Percentiles rank a stretch among this genome's conserved stretches.
Evolutionary conservation across 441 rosid species (phyloP).

Genomic region (Omphalea diandra): DNA sequence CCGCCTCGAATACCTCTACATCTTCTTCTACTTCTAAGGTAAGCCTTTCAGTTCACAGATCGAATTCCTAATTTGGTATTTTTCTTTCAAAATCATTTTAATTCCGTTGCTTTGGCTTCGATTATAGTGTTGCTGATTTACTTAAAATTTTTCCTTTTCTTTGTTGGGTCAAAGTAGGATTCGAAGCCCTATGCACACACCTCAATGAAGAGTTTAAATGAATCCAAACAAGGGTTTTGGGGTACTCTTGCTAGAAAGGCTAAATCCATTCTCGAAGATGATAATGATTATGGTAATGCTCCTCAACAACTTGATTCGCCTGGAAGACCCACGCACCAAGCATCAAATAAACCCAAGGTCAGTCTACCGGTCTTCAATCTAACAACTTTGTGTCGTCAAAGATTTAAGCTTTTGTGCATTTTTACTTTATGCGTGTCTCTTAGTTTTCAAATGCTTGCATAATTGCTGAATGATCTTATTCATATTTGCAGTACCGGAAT

Average conservation of each 20-base stretch:
- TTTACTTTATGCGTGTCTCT: no score
- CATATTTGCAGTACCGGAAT: constrained; percentile 32
- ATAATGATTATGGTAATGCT: constrained; percentile 58
- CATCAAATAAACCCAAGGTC: constrained; percentile 38
- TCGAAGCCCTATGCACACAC: constrained; percentile 37
- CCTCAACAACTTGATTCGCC: constrained; percentile 27
- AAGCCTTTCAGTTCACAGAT: neutral
- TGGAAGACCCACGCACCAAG: constrained; percentile 20
- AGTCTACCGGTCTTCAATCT: constrained; percentile 18
- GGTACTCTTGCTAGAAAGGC: constrained; percentile 91
- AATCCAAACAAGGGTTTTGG: constrained; percentile 87
- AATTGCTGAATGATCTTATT: neutral
- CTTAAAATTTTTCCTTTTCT: no score
- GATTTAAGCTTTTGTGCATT: neutral
- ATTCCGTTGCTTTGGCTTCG: no score
- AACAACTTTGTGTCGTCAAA: no score
- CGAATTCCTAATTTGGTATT: neutral
- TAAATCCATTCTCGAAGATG: constrained; percentile 86
- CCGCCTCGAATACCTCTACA: constrained; percentile 30
- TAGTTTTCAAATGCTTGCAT: no score
- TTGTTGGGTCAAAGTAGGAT: constrained; percentile 34
- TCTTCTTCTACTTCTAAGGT: constrained; percentile 22
- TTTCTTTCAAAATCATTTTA: no score
- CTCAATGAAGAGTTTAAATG: constrained; percentile 46
- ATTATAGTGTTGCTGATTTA: no score